phyloP scores from a whole-genome alignment of 2,329 filamentous ascomycete species.

The Cladosporium sp. region DNA sequence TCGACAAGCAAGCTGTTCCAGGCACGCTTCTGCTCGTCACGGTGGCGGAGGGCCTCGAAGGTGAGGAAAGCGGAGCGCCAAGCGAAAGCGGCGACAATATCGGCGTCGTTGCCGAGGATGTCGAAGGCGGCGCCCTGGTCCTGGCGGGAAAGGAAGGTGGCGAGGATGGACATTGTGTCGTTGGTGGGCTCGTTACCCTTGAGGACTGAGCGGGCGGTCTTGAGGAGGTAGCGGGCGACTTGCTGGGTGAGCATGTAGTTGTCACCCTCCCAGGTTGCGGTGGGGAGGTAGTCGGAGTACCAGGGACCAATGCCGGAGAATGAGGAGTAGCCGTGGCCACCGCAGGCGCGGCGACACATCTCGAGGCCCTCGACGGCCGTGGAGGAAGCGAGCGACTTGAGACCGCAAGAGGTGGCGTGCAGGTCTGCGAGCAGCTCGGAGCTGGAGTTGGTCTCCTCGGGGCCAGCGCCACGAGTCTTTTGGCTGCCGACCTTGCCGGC shows the following conservation, averaged over 20 bases:
- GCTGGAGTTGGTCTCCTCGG: constrained; percentile 63
- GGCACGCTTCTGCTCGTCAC: constrained; percentile 68
- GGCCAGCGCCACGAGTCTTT: constrained; percentile 55
- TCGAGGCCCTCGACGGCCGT: constrained; percentile 72
- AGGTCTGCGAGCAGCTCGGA: constrained; percentile 68
- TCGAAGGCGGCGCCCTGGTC: constrained; percentile 72
- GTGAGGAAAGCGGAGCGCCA: constrained; percentile 72
- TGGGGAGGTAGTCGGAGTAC: constrained; percentile 73
- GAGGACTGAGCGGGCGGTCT: constrained; percentile 68
- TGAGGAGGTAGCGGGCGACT: constrained; percentile 71
- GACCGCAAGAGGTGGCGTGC: constrained; percentile 70
- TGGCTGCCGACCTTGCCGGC: constrained; percentile 39
- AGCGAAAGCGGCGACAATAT: constrained; percentile 69
- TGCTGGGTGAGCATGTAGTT: constrained; percentile 82
- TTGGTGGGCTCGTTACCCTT: constrained; percentile 60
- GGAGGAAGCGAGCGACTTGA: constrained; percentile 69
- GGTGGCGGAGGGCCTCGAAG: constrained; percentile 70
- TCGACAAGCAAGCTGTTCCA: constrained; percentile 76
- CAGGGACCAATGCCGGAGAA: constrained; percentile 72
- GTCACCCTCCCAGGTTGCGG: constrained; percentile 70
- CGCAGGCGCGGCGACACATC: constrained; percentile 68
- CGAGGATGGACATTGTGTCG: constrained; percentile 64
- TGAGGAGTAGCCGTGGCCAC: constrained; percentile 71
- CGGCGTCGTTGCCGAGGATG: constrained; percentile 64
- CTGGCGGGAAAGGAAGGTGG: constrained; percentile 59